Evolutionary conservation across 2,329 filamentous ascomycete genomes (phyloP).

Genomic region (Sporothrix luriei): DNA sequence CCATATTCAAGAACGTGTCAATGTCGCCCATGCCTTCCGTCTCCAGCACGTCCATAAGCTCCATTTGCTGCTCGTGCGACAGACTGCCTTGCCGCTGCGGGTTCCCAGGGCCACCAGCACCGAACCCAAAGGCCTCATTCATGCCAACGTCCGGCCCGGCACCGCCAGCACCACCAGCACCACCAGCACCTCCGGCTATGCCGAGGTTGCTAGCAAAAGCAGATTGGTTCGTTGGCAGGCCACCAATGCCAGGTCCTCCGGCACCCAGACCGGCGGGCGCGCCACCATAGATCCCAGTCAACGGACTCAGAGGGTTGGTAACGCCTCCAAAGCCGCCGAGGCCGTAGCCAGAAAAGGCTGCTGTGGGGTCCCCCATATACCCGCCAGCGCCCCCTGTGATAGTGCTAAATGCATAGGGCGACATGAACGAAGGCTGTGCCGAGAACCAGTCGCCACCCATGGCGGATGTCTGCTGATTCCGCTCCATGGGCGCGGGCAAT

Average conservation of each 20-base stretch:
- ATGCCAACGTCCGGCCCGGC: constrained; percentile 14
- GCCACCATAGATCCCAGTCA: constrained; percentile 30
- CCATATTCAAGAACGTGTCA: constrained; percentile 59
- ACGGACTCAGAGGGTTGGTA: constrained; percentile 23
- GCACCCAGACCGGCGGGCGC: neutral
- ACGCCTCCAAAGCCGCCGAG: constrained; percentile 33
- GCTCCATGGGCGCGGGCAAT: constrained; percentile 41
- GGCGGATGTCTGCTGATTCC: constrained; percentile 46
- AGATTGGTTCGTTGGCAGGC: neutral
- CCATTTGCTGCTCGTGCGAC: constrained; percentile 77
- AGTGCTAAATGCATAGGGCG: constrained; percentile 52
- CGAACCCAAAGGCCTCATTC: constrained; percentile 32
- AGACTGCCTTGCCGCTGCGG: constrained; percentile 66
- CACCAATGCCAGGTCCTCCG: constrained; percentile 10
- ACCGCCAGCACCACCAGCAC: constrained; percentile 34
- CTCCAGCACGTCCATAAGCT: constrained; percentile 80
- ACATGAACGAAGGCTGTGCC: constrained; percentile 56
- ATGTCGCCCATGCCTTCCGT: constrained; percentile 66
- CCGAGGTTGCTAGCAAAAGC: constrained; percentile 36
- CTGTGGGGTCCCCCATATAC: constrained; percentile 36
- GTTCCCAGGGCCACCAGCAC: constrained; percentile 33
- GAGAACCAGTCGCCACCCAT: constrained; percentile 56
- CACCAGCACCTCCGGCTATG: constrained; percentile 35
- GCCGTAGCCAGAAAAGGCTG: constrained; percentile 37
- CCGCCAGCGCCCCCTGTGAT: constrained; percentile 43